phyloP scores from a whole-genome alignment of 2,329 filamentous ascomycete species.

The Trichoderma arundinaceum region DNA sequence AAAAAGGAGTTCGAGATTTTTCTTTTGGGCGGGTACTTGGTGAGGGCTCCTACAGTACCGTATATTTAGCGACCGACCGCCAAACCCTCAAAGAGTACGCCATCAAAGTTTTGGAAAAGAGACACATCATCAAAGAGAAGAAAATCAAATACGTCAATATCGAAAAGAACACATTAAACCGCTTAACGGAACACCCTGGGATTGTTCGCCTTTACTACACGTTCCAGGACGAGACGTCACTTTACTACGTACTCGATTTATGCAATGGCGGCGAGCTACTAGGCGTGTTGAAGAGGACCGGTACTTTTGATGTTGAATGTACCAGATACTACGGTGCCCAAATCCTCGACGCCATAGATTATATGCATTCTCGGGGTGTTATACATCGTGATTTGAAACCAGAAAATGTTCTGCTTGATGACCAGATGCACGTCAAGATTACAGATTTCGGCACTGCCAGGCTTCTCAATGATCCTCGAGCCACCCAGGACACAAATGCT shows the following conservation, averaged over 20 bases:
- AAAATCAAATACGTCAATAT: slow-evolving; percentile 99
- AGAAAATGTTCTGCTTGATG: slow-evolving; percentile 93
- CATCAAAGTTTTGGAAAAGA: slow-evolving; percentile 97
- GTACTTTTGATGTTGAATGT: slow-evolving; percentile 94
- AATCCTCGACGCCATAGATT: slow-evolving; percentile 93
- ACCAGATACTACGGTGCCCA: slow-evolving; percentile 93
- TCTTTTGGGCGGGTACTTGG: slow-evolving; percentile 88
- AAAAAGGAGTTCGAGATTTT: slow-evolving; percentile 98
- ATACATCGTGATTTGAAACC: slow-evolving; percentile 97
- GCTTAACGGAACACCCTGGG: slow-evolving; percentile 93
- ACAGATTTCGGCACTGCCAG: slow-evolving; percentile 99
- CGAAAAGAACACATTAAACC: slow-evolving; percentile 96
- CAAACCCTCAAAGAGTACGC: slow-evolving; percentile 96
- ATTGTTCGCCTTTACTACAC: slow-evolving; percentile 98
- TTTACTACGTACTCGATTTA: slow-evolving; percentile 96
- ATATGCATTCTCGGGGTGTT: slow-evolving; percentile 95
- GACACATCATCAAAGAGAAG: slow-evolving; percentile 99
- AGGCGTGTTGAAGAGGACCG: slow-evolving; percentile 90
- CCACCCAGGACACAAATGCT: slow-evolving; percentile 51
- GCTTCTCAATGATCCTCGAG: slow-evolving; percentile 62
- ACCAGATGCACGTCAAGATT: slow-evolving; percentile 97
- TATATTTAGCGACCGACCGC: slow-evolving; percentile 88
- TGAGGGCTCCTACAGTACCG: slow-evolving; percentile 97
- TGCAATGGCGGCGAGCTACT: slow-evolving; percentile 91
- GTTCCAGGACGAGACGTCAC: slow-evolving; percentile 92